These are phyloP conservation scores for Reutealis trisperma DNA, from an alignment of 345 rosid species.

Conservation along the genomic window DNA sequence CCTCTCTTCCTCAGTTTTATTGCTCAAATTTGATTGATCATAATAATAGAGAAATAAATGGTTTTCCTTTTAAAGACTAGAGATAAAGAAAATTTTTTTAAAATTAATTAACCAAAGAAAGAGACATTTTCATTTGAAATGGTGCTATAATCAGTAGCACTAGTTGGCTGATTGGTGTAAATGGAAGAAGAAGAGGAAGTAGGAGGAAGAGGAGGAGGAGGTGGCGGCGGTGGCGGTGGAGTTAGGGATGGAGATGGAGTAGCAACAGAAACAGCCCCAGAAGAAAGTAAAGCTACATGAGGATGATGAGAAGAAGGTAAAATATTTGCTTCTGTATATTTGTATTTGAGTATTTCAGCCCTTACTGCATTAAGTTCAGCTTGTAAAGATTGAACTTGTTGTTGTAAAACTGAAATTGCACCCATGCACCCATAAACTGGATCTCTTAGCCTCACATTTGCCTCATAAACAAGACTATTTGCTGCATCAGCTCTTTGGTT, in stretches of 20 bases:
- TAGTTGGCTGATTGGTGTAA: constrained; percentile 42
- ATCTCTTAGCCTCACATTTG: constrained; percentile 92
- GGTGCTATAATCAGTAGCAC: constrained; percentile 49
- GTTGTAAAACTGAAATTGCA: constrained; percentile 88
- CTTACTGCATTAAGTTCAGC: constrained; percentile 73
- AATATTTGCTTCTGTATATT: constrained; percentile 63
- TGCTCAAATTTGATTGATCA: constrained; percentile 23
- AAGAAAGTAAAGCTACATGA: constrained; percentile 48
- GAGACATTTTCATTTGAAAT: constrained; percentile 70
- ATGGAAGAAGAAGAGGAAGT: constrained; percentile 55
- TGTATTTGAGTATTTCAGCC: constrained; percentile 77
- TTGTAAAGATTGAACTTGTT: constrained; percentile 82
- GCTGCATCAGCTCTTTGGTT: constrained; percentile 85
- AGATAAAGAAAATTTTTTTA: neutral
- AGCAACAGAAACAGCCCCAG: constrained; percentile 59
- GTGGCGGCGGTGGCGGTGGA: constrained; percentile 32
- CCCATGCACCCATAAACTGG: constrained; percentile 99
- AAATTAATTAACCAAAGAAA: constrained; percentile 56
- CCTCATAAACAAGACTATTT: constrained; percentile 91
- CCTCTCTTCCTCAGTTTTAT: constrained; percentile 24
- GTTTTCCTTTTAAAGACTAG: constrained; percentile 27
- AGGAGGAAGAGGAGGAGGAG: constrained; percentile 42
- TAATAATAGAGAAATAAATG: constrained; percentile 37
- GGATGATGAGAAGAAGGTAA: constrained; percentile 42
- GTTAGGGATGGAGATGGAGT: constrained; percentile 40